Conservation (phyloP, 768 basidiomycete species). For the Amylocystis lapponica region DNA sequence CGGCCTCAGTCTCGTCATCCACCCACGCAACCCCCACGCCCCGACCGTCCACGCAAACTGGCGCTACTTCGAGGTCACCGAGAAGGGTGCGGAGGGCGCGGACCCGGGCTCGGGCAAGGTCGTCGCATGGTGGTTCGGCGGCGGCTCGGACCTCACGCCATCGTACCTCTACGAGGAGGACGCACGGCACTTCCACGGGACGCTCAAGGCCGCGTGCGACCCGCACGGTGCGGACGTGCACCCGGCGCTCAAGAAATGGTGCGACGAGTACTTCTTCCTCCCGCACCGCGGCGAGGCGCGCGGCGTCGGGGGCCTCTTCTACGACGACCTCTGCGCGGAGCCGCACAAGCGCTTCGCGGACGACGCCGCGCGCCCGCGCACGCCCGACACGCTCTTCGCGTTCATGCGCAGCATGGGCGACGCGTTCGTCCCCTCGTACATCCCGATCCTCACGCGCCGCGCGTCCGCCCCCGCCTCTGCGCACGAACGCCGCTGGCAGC, state of each 20-base stretch:
- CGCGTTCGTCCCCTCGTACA: conserved; percentile 84
- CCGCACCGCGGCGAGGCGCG: conserved; percentile 81
- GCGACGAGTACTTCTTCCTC: conserved; percentile 96
- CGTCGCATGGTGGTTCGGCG: conserved; percentile 98
- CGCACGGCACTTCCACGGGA: conserved; percentile 78
- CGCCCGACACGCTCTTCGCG: conserved; percentile 66
- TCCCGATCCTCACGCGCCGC: conserved; percentile 74
- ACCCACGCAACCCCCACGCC: conserved; percentile 89
- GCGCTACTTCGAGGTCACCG: conserved; percentile 92
- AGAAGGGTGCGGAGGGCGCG: conserved; percentile 28
- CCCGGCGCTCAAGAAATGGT: conserved; percentile 87
- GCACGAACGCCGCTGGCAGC: conserved; percentile 83
- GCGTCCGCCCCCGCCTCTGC: conserved; percentile 52
- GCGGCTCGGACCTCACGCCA: conserved; percentile 92
- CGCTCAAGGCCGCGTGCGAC: conserved; percentile 72
- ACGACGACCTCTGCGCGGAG: conserved; percentile 80
- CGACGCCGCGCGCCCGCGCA: conserved; percentile 40
- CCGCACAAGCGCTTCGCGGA: conserved; percentile 59
- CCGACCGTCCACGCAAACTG: conserved; percentile 96
- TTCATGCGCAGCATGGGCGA: conserved; percentile 69
- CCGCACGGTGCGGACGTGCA: conserved; percentile 63
- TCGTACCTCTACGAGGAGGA: conserved; percentile 89
- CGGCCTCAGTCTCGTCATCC: conserved; percentile 88
- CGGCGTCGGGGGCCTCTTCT: conserved; percentile 93
- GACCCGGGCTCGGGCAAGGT: conserved; percentile 39